A percentile compares a stretch with the other conserved stretches of the same genome.
Evolutionary conservation across 2,329 filamentous ascomycete genomes (phyloP).

Genomic region (Exophiala phaeomuriformis): DNA sequence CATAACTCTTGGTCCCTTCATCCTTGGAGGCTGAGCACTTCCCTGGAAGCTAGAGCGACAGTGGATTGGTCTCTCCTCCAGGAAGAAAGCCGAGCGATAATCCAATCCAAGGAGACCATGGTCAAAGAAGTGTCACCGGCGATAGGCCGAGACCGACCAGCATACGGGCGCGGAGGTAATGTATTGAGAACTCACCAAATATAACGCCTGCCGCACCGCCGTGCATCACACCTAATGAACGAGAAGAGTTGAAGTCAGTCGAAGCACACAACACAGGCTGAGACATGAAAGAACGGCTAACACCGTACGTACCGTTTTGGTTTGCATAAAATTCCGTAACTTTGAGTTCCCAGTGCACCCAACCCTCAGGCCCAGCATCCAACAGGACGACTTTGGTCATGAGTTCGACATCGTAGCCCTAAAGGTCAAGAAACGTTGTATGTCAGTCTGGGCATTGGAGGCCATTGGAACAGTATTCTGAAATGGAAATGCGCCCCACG

Average conservation of each 20-base stretch:
- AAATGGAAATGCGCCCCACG: no score
- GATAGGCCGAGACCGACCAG: no score
- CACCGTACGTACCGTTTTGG: conserved; percentile 23
- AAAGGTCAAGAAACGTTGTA: not conserved
- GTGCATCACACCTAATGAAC: conserved; percentile 27
- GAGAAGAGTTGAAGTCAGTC: not conserved
- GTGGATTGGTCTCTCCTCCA: no score
- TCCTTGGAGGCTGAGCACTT: no score
- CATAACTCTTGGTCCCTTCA: no score
- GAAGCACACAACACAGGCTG: not conserved
- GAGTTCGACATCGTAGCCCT: conserved; percentile 28
- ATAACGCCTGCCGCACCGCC: conserved; percentile 61
- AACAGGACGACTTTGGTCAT: conserved; percentile 27
- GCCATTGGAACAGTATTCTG: not conserved
- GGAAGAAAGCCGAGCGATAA: no score
- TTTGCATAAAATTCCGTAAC: conserved; percentile 27
- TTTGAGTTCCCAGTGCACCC: conserved; percentile 26
- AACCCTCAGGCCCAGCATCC: conserved; percentile 25
- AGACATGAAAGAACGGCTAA: no score
- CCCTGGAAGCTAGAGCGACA: no score
- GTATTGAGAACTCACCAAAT: conserved; percentile 48
- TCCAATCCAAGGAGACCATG: no score
- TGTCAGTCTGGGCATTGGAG: not conserved
- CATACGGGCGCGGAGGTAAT: no score
- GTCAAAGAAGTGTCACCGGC: no score